A percentile compares a stretch with the other conserved stretches of the same genome.
Evolutionary conservation across 2,329 filamentous ascomycete genomes (phyloP).

Genomic region (Scytalidium lignicola): DNA sequence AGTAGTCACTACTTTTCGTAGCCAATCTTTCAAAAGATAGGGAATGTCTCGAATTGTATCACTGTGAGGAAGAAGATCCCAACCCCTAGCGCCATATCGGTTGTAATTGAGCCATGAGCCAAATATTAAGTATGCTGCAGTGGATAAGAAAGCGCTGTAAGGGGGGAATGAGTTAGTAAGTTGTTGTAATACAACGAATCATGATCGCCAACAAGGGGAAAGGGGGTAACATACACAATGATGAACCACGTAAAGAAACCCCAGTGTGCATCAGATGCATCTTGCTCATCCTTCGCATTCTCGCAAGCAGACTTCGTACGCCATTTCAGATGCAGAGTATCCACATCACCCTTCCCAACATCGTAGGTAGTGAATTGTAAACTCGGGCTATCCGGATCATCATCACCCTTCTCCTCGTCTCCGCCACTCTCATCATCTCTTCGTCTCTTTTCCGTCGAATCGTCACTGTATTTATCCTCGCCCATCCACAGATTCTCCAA

Average conservation of each 20-base stretch:
- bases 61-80: constrained; percentile 89
- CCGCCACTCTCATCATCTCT: constrained; percentile 22
- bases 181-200: not conserved
- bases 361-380: constrained; percentile 75
- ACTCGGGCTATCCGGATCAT: constrained; percentile 42
- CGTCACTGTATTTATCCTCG: constrained; percentile 47
- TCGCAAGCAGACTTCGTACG: constrained; percentile 83
- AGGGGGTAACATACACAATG: constrained; percentile 64
- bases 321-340: constrained; percentile 75
- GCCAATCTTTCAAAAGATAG: constrained; percentile 87
- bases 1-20: constrained; percentile 71
- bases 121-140: constrained; percentile 90
- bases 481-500: constrained; percentile 63
- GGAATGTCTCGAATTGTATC: constrained; percentile 90
- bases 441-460: constrained; percentile 18
- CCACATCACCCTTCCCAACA: constrained; percentile 47
- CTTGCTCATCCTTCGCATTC: constrained; percentile 39
- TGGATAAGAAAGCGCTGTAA: constrained; percentile 74
- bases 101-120: constrained; percentile 99
- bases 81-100: constrained; percentile 88
- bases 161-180: constrained; percentile 7
- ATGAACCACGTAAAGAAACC: constrained; percentile 98
- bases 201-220: not conserved
- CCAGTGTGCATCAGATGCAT: constrained; percentile 56
- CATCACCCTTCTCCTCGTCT: constrained; percentile 26